Evolutionary conservation across 345 rosid species (phyloP).

Genomic region (Salix dunnii): DNA sequence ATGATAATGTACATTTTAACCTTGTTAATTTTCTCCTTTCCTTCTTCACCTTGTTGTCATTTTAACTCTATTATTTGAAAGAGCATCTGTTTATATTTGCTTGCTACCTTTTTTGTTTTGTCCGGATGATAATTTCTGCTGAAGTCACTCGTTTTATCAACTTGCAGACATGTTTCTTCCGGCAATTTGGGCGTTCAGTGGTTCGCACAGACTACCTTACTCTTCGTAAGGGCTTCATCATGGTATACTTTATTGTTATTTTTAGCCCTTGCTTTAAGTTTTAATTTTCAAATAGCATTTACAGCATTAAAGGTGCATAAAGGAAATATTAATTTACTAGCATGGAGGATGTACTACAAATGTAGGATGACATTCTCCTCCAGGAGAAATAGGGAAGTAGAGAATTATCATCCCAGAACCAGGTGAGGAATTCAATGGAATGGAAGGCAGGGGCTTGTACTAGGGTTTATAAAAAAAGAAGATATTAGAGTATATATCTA

Average conservation of each 20-base stretch:
- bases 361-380: background rate
- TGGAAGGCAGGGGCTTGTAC: background rate
- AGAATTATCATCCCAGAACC: background rate
- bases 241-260: constrained; percentile 40
- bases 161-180: constrained; percentile 82
- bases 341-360: background rate
- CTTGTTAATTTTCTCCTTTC: background rate
- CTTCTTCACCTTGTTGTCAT: background rate
- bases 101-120: background rate
- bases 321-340: background rate
- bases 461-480: too few species aligned
- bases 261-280: background rate
- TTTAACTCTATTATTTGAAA: background rate
- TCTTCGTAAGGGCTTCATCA: constrained; percentile 81
- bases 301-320: background rate
- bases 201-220: constrained; percentile 83
- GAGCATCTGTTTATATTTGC: background rate
- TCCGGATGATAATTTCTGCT: background rate
- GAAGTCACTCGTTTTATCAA: constrained; percentile 14
- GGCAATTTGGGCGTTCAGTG: constrained; percentile 85
- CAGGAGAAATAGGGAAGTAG: background rate
- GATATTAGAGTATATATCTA: background rate
- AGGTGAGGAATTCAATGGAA: background rate
- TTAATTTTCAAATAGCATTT: background rate
- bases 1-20: background rate